Conservation (phyloP, 495 filamentous ascomycete species). For the Pseudoneurospora amorphoporcata region DNA sequence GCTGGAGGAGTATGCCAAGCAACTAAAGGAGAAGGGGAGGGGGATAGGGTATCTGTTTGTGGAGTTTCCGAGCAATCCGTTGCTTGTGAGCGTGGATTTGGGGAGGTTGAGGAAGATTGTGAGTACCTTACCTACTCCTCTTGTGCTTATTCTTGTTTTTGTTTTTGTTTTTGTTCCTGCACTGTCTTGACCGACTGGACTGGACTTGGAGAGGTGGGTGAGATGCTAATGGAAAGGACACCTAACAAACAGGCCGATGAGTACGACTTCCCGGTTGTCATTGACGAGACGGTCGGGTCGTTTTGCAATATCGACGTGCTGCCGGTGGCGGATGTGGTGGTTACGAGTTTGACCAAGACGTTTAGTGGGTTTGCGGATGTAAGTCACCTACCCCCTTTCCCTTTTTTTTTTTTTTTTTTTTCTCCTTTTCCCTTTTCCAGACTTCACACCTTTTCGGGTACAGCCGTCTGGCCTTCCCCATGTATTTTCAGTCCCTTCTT, state of each 20-base stretch:
- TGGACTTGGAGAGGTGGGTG: no score
- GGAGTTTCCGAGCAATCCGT: conserved; percentile 40
- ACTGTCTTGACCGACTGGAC: no score
- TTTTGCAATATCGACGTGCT: conserved; percentile 40
- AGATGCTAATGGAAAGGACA: no score
- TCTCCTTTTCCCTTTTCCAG: conserved; percentile 16
- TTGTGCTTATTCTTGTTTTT: not conserved
- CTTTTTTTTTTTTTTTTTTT: no score
- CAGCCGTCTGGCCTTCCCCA: not conserved
- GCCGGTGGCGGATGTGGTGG: conserved; percentile 31
- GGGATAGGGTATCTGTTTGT: conserved; percentile 26
- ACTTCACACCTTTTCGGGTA: not conserved
- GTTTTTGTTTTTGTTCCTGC: no score
- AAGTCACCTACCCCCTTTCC: conserved; percentile 21
- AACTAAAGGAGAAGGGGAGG: conserved; percentile 17
- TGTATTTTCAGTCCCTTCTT: conserved; percentile 2
- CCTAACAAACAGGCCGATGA: conserved; percentile 26
- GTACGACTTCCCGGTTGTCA: conserved; percentile 34
- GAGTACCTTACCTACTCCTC: not conserved
- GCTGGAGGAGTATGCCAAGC: conserved; percentile 27
- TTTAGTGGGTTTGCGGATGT: conserved; percentile 43
- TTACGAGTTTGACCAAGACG: conserved; percentile 39
- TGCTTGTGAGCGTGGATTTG: conserved; percentile 34
- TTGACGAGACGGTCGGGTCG: conserved; percentile 41
- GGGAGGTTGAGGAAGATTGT: conserved; percentile 23